Evolutionary conservation across 768 basidiomycete genomes (phyloP).

Genomic region (Suillus luteus): DNA sequence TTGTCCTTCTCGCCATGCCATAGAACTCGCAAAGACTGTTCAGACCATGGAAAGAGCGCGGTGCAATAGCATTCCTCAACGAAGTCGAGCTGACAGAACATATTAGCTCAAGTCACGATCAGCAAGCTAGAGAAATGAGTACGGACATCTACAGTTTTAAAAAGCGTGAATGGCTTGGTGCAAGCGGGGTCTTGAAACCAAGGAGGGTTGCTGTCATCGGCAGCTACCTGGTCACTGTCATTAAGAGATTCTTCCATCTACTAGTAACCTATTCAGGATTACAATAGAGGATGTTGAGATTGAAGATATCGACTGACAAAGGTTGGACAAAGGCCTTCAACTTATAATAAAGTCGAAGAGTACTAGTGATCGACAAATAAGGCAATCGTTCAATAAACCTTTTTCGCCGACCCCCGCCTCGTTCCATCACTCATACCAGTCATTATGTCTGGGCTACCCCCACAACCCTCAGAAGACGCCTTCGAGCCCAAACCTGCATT

Average conservation of each 20-base stretch:
- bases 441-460: slow-evolving; percentile 25
- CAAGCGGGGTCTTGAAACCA: slow-evolving; percentile 26
- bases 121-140: slow-evolving; percentile 10
- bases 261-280: not conserved
- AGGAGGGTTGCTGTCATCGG: not conserved
- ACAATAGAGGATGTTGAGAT: not conserved
- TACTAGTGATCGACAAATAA: no score
- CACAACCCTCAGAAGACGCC: slow-evolving; percentile 20
- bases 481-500: slow-evolving; percentile 58
- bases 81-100: slow-evolving; percentile 33
- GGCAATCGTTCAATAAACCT: slow-evolving; percentile 20
- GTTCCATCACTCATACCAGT: slow-evolving; percentile 6
- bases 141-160: slow-evolving; percentile 48
- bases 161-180: slow-evolving; percentile 44
- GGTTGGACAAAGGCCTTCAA: not conserved
- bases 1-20: slow-evolving; percentile 38
- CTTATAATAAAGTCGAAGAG: not conserved
- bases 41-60: slow-evolving; percentile 48
- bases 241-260: slow-evolving; percentile 3
- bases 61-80: slow-evolving; percentile 36
- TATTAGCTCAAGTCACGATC: slow-evolving; percentile 17
- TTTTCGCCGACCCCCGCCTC: slow-evolving; percentile 10
- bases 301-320: not conserved
- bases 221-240: not conserved
- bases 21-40: slow-evolving; percentile 39